phyloP scores from a whole-genome alignment of 129 eudicot species.

The Mikania micrantha region DNA sequence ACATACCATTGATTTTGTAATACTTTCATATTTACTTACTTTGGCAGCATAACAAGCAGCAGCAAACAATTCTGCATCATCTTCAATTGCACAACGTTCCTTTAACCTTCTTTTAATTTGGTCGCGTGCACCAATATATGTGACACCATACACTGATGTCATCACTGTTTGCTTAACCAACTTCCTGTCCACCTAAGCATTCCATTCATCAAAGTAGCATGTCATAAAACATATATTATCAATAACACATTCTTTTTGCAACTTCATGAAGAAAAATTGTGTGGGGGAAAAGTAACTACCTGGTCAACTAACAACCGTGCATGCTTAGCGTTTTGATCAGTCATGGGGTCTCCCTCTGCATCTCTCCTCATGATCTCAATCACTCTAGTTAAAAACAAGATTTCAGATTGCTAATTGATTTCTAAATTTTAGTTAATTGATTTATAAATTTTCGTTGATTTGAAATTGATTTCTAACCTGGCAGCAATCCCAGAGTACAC shows the following conservation, averaged over 20 bases:
- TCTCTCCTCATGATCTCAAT: slow-evolving; percentile 85
- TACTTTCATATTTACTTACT: slow-evolving; percentile 31
- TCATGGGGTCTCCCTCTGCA: slow-evolving; percentile 69
- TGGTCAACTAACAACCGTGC: slow-evolving; percentile 73
- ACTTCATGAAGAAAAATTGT: background rate
- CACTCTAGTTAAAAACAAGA: slow-evolving; percentile 47
- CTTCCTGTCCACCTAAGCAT: slow-evolving; percentile 77
- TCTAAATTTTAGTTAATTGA: background rate
- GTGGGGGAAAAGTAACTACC: slow-evolving; percentile 30
- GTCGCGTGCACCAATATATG: slow-evolving; percentile 96
- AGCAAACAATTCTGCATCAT: slow-evolving; percentile 58
- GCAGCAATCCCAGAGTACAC: slow-evolving; percentile 95
- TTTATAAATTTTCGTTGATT: too few relatives aligned
- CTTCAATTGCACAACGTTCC: slow-evolving; percentile 69
- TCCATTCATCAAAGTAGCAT: background rate
- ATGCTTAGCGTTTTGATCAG: slow-evolving; percentile 55
- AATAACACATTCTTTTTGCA: background rate
- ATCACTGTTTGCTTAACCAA: slow-evolving; percentile 96
- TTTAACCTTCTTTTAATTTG: slow-evolving; percentile 83
- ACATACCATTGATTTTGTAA: background rate
- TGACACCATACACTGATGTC: slow-evolving; percentile 98
- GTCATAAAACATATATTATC: slow-evolving; percentile 4
- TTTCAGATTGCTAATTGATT: background rate
- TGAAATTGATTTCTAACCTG: slow-evolving; percentile 63
- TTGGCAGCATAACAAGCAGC: slow-evolving; percentile 83